Conservation (phyloP, 1,139 yeast genomes). For the Arxiozyma heterogenica region DNA sequence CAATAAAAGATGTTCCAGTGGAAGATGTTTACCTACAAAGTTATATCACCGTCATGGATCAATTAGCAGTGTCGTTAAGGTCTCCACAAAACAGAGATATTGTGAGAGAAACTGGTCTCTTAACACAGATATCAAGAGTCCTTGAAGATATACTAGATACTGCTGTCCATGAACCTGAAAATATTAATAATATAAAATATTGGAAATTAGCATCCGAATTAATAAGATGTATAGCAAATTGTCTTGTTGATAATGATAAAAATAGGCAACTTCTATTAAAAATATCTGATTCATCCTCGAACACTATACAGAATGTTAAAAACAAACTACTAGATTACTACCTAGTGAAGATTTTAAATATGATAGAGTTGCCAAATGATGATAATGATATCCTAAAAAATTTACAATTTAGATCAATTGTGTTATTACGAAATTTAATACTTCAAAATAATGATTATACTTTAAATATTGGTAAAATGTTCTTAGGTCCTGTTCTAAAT, state of each 20-base stretch:
- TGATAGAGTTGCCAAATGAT: constrained; percentile 7
- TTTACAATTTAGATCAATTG: constrained; percentile 23
- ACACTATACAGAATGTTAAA: constrained; percentile 1
- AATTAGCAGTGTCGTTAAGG: constrained; percentile 26
- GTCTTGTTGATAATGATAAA: constrained; percentile 25
- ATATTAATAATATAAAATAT: constrained; percentile 6
- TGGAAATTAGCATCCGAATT: constrained; percentile 22
- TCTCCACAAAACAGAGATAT: constrained; percentile 24
- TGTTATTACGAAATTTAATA: constrained; percentile 23
- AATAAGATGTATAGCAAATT: constrained; percentile 27
- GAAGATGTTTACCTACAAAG: constrained; percentile 13
- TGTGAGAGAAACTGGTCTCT: constrained; percentile 24
- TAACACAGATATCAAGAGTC: constrained; percentile 15
- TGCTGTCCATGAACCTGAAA: constrained; percentile 9
- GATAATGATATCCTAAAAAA: constrained; percentile 7
- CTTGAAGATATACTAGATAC: constrained; percentile 11
- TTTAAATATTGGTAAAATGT: constrained; percentile 8
- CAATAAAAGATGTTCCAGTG: constrained; percentile 13
- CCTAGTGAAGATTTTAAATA: constrained; percentile 11
- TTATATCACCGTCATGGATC: constrained; percentile 20
- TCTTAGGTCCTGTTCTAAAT: constrained; percentile 14
- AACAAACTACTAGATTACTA: constrained; percentile 14
- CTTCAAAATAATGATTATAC: constrained; percentile 19
- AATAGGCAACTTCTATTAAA: constrained; percentile 21
- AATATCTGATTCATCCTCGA: constrained; percentile 5